Percentiles rank a stretch among this genome's conserved stretches.
phyloP scores from a whole-genome alignment of 106 monocot genomes.

The Platanthera zijinensis region DNA sequence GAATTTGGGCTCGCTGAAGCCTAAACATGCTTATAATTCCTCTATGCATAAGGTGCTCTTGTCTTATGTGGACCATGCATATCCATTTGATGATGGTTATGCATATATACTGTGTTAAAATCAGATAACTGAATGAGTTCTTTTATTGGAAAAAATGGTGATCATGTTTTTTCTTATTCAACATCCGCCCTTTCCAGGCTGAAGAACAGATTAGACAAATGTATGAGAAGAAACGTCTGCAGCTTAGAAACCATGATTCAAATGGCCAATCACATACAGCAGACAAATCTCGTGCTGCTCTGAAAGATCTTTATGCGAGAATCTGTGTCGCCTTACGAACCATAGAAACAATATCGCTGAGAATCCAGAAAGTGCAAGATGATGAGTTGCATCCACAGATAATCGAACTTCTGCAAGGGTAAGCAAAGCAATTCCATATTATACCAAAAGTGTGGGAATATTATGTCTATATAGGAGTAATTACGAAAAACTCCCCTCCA shows the following conservation, averaged over 20 bases:
- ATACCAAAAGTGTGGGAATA: neutral
- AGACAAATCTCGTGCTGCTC: conserved; percentile 60
- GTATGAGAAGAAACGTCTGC: conserved; percentile 72
- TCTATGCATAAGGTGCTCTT: too few relatives aligned
- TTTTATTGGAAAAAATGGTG: too few relatives aligned
- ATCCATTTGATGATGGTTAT: neutral
- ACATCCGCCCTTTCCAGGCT: conserved; percentile 31
- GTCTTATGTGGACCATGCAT: neutral
- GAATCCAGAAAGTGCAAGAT: conserved; percentile 75
- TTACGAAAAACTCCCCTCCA: too few relatives aligned
- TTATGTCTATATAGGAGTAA: neutral
- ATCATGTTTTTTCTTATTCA: neutral
- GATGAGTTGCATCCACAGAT: conserved; percentile 93
- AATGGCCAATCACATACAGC: conserved; percentile 40
- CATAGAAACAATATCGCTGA: conserved; percentile 74
- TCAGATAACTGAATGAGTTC: too few relatives aligned
- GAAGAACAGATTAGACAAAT: conserved; percentile 61
- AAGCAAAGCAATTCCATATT: conserved; percentile 4
- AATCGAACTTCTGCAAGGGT: conserved; percentile 90
- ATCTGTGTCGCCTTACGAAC: conserved; percentile 69
- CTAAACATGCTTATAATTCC: too few relatives aligned
- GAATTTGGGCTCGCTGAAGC: too few relatives aligned
- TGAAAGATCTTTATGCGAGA: conserved; percentile 75
- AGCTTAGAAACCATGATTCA: conserved; percentile 64
- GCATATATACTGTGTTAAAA: too few relatives aligned